A percentile compares a stretch with the other conserved stretches of the same genome.
Conservation (phyloP, 805 yeast species). For the Kodamaea laetipori region DNA sequence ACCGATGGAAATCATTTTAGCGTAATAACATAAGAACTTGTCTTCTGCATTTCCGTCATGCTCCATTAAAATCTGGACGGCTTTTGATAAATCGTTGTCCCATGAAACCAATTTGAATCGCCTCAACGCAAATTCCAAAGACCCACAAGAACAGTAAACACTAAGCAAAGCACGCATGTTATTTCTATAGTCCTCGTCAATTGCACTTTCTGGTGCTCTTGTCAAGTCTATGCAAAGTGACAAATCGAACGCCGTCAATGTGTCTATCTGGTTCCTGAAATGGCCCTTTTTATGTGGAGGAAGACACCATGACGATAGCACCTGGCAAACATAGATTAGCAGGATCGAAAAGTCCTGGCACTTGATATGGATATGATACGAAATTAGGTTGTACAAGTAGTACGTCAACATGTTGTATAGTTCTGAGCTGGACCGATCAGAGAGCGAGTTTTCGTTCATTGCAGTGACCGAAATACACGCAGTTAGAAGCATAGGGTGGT, state of each 20-base stretch:
- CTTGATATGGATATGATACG: constrained; percentile 44
- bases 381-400: constrained; percentile 48
- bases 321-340: constrained; percentile 45
- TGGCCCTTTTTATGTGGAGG: constrained; percentile 56
- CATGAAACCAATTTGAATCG: constrained; percentile 52
- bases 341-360: constrained; percentile 46
- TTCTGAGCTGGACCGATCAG: constrained; percentile 27
- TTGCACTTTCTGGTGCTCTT: constrained; percentile 31
- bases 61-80: constrained; percentile 17
- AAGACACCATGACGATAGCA: constrained; percentile 53
- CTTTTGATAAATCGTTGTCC: constrained; percentile 47
- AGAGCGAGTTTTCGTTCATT: constrained; percentile 36
- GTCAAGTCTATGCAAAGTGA: constrained; percentile 50
- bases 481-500: constrained; percentile 46
- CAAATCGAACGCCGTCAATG: constrained; percentile 46
- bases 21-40: constrained; percentile 45
- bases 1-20: constrained; percentile 49
- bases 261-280: constrained; percentile 52
- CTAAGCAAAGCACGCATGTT: constrained; percentile 46
- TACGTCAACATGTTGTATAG: constrained; percentile 45
- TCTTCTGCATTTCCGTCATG: constrained; percentile 34
- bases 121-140: constrained; percentile 52
- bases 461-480: constrained; percentile 51
- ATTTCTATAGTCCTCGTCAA: constrained; percentile 26
- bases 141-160: constrained; percentile 53